A percentile compares a stretch with the other conserved stretches of the same genome.
These are phyloP conservation scores for Chaetoscypha palmicola DNA, from an alignment of 2,329 filamentous ascomycete genomes.

Conservation along the genomic window DNA sequence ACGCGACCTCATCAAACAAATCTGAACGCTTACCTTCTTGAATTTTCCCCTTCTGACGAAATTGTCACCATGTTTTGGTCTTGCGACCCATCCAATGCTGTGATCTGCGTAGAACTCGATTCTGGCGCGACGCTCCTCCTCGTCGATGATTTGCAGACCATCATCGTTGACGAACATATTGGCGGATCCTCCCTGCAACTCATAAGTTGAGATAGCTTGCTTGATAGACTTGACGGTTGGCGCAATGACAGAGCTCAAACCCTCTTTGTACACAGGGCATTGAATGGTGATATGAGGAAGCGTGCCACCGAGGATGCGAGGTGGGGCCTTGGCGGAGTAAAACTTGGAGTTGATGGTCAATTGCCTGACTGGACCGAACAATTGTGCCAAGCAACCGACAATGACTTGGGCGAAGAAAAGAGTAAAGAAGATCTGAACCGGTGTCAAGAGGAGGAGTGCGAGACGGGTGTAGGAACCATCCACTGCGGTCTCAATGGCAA, in stretches of 20 bases:
- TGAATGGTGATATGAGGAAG: conserved; percentile 76
- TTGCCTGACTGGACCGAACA: conserved; percentile 68
- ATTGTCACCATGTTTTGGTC: conserved; percentile 55
- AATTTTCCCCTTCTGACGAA: conserved; percentile 56
- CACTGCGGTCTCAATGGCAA: conserved; percentile 61
- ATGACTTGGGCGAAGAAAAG: conserved; percentile 77
- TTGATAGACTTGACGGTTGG: conserved; percentile 75
- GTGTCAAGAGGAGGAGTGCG: conserved; percentile 57
- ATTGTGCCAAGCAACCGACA: conserved; percentile 66
- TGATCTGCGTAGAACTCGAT: conserved; percentile 64
- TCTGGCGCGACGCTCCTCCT: conserved; percentile 54
- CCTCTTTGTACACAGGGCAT: conserved; percentile 84
- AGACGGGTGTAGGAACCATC: conserved; percentile 57
- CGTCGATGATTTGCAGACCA: conserved; percentile 59
- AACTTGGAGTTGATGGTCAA: conserved; percentile 72
- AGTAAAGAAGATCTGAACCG: conserved; percentile 73
- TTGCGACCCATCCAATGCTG: conserved; percentile 63
- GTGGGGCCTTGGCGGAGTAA: conserved; percentile 67
- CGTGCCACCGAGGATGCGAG: conserved; percentile 46
- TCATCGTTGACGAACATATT: conserved; percentile 75
- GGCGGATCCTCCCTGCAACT: conserved; percentile 69
- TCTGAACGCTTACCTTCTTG: conserved; percentile 21
- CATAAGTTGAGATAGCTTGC: conserved; percentile 69
- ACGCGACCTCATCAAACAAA: too few relatives aligned
- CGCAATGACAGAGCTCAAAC: conserved; percentile 64